Percentiles rank a stretch among this genome's conserved stretches.
These are phyloP conservation scores for Bacidia rubella DNA, from an alignment of 495 filamentous ascomycete species.

Conservation along the genomic window DNA sequence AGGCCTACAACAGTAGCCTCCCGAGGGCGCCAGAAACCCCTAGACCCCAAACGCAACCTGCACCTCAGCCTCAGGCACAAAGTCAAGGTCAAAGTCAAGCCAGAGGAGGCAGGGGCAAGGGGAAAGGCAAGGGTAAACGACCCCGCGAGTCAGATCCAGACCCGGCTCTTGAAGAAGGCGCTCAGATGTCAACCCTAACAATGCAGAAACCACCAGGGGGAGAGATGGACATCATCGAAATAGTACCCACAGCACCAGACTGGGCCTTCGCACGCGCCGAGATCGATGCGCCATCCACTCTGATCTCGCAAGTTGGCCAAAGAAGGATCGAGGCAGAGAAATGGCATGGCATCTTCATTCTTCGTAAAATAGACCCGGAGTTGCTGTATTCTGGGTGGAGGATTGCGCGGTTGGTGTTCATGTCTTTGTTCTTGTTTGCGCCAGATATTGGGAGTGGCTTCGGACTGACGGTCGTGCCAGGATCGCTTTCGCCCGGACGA, in stretches of 20 bases:
- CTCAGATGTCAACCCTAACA: not conserved
- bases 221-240: not conserved
- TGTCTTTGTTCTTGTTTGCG: not conserved
- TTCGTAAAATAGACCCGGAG: not conserved
- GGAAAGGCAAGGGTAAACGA: not conserved
- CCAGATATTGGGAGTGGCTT: not conserved
- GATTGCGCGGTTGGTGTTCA: not conserved
- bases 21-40: too few species aligned
- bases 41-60: not conserved
- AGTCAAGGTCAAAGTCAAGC: not conserved
- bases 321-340: not conserved
- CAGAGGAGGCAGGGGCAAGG: not conserved
- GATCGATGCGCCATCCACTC: not conserved
- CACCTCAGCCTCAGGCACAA: not conserved
- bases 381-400: not conserved
- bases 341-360: not conserved
- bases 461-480: not conserved
- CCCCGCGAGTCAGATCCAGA: not conserved
- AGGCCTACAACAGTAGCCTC: not conserved
- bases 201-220: not conserved
- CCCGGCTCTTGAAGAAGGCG: not conserved
- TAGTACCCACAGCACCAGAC: conserved; percentile 2
- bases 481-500: not conserved
- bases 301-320: not conserved
- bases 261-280: conserved; percentile 1